Evolutionary conservation across 345 rosid genomes (phyloP).

Genomic region (Noccaea caerulescens): DNA sequence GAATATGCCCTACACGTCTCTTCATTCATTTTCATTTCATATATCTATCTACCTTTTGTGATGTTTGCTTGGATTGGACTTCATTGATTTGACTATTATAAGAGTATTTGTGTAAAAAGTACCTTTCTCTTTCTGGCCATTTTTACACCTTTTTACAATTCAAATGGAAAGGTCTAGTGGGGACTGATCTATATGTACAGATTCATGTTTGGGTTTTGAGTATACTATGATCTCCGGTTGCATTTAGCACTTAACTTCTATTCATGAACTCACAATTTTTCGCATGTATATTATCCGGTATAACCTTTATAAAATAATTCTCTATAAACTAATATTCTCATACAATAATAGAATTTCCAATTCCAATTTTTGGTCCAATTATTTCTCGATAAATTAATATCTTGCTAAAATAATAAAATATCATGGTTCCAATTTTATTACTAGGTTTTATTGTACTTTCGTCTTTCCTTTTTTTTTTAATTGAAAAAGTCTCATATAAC

Average conservation of each 20-base stretch:
- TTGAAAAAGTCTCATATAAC: too few relatives aligned
- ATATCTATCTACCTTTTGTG: not conserved
- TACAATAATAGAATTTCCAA: too few relatives aligned
- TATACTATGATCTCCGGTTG: not conserved
- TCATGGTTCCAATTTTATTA: too few relatives aligned
- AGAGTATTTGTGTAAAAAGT: conserved; percentile 29
- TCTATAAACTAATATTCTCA: too few relatives aligned
- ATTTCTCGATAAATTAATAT: too few relatives aligned
- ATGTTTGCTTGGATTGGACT: conserved; percentile 34
- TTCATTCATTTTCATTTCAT: conserved; percentile 27
- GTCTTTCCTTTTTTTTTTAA: too few relatives aligned
- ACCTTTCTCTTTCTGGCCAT: conserved; percentile 18
- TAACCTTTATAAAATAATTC: too few relatives aligned
- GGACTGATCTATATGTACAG: conserved; percentile 15
- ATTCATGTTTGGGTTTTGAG: conserved; percentile 28
- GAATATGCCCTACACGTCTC: conserved; percentile 28
- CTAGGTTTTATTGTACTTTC: too few relatives aligned
- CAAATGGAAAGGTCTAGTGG: conserved; percentile 27
- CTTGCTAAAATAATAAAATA: too few relatives aligned
- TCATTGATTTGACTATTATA: conserved; percentile 37
- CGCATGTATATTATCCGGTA: too few relatives aligned
- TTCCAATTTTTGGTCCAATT: too few relatives aligned
- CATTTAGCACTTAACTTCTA: not conserved
- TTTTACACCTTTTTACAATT: not conserved
- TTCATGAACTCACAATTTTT: not conserved